Percentiles rank a stretch among this genome's conserved stretches.
Evolutionary conservation across 257 asterid species (phyloP).

Genomic region (Capsicum chinense): DNA sequence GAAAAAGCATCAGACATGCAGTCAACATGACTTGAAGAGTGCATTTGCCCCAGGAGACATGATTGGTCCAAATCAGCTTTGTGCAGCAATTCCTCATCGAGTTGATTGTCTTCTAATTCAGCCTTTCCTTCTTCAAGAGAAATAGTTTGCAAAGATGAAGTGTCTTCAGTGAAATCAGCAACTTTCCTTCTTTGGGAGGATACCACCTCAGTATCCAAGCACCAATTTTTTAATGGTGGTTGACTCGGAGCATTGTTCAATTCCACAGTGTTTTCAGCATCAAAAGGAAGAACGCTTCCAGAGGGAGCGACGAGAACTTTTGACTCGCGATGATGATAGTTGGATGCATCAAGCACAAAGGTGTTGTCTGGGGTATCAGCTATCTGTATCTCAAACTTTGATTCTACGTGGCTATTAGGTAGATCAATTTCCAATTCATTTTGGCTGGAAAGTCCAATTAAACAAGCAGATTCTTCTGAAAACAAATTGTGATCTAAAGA

Average conservation of each 20-base stretch:
- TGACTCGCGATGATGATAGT: constrained; percentile 35
- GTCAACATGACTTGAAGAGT: constrained; percentile 39
- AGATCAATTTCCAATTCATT: constrained; percentile 43
- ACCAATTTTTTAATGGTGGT: constrained; percentile 40
- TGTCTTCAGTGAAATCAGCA: constrained; percentile 32
- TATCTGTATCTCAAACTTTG: constrained; percentile 33
- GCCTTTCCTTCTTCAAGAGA: constrained; percentile 40
- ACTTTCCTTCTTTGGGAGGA: constrained; percentile 36
- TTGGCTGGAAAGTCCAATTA: constrained; percentile 39
- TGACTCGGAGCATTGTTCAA: constrained; percentile 37
- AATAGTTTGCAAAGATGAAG: constrained; percentile 33
- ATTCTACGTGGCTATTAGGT: constrained; percentile 39
- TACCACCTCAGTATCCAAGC: constrained; percentile 44
- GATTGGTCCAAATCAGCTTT: constrained; percentile 37
- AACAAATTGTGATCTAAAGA: constrained; percentile 37
- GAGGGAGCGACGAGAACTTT: constrained; percentile 37
- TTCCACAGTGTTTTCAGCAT: constrained; percentile 40
- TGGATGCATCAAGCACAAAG: constrained; percentile 29
- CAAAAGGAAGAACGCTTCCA: constrained; percentile 35
- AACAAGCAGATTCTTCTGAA: constrained; percentile 42
- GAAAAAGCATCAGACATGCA: constrained; percentile 33
- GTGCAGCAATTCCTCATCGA: constrained; percentile 40
- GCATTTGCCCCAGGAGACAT: constrained; percentile 36
- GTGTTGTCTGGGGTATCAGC: constrained; percentile 36
- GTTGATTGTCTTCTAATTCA: constrained; percentile 38